phyloP scores from a whole-genome alignment of 495 filamentous ascomycete genomes.

The Durotheca rogersii region DNA sequence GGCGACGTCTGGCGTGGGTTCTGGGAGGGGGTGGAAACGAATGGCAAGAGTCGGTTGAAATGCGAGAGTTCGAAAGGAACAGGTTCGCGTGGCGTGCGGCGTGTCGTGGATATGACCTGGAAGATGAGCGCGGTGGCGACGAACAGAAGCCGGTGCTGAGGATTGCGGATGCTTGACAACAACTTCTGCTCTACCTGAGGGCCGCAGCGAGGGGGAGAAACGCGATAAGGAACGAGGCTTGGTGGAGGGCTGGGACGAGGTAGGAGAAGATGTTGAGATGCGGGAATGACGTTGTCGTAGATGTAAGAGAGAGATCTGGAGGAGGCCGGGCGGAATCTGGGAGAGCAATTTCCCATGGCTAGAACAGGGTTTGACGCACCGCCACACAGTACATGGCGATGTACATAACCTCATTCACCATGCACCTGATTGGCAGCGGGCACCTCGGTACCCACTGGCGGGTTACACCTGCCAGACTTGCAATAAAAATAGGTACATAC shows the following conservation, averaged over 20 bases:
- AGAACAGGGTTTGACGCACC: neutral
- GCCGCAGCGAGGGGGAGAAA: neutral
- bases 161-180: neutral
- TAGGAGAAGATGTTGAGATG: neutral
- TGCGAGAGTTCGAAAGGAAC: neutral
- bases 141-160: neutral
- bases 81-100: constrained; percentile 16
- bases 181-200: neutral
- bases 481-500: too few species aligned
- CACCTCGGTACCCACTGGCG: too few species aligned
- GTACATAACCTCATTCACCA: neutral
- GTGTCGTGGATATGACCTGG: constrained; percentile 9
- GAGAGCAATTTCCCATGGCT: neutral
- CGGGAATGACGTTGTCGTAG: neutral
- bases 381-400: neutral
- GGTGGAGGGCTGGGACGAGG: neutral
- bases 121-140: constrained; percentile 20
- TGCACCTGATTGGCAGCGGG: too few species aligned
- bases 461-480: too few species aligned
- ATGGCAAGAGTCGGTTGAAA: constrained; percentile 1
- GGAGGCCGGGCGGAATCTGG: neutral
- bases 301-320: neutral
- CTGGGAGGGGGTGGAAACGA: neutral
- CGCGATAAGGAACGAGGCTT: neutral
- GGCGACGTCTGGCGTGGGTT: neutral